phyloP scores from a whole-genome alignment of 2,329 filamentous ascomycete species.

The Pezicula radicicola region DNA sequence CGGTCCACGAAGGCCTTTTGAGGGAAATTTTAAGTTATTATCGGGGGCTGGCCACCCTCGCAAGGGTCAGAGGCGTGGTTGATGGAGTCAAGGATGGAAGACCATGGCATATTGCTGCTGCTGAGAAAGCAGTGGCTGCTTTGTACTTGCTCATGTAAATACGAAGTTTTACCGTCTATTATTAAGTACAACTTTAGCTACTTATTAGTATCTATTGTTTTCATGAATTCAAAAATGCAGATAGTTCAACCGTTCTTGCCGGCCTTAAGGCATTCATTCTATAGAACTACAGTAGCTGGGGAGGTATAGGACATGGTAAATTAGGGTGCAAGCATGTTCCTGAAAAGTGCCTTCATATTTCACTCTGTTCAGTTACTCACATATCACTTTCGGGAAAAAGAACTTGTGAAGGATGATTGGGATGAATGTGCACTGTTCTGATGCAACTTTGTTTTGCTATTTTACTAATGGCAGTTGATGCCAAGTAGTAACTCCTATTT shows the following conservation, averaged over 20 bases:
- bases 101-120: slow-evolving; percentile 76
- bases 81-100: slow-evolving; percentile 58
- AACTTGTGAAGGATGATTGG: no score
- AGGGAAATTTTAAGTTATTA: slow-evolving; percentile 70
- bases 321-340: not conserved
- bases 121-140: slow-evolving; percentile 64
- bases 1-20: slow-evolving; percentile 58
- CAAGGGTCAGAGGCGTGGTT: slow-evolving; percentile 61
- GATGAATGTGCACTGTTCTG: no score
- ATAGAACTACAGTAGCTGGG: no score
- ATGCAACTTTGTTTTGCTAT: no score
- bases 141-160: slow-evolving; percentile 62
- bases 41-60: slow-evolving; percentile 65
- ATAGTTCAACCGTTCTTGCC: not conserved
- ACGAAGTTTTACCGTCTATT: not conserved
- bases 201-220: not conserved
- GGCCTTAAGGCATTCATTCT: no score
- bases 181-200: not conserved
- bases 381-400: no score
- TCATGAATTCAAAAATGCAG: not conserved
- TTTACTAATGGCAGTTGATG: slow-evolving; percentile 5
- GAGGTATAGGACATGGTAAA: no score
- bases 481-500: not conserved
- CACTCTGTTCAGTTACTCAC: no score
- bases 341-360: no score